Conservation (phyloP, 1,284 basidiomycete genomes). For the Kalmanozyma brasiliensis region DNA sequence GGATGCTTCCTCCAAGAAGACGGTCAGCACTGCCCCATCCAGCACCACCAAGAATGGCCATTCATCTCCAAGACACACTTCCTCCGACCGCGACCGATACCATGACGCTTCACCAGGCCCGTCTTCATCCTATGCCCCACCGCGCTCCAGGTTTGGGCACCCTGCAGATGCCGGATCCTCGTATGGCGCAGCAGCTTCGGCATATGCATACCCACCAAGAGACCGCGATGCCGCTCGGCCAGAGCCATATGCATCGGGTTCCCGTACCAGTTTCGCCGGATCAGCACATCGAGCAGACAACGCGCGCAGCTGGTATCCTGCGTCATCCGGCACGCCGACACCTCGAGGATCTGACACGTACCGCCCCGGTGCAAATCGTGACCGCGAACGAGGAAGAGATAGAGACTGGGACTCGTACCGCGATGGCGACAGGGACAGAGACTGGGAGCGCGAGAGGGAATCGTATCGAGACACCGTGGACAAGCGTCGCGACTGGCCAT, state of each 20-base stretch:
- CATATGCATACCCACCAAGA: conserved; percentile 27
- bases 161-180: conserved; percentile 18
- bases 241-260: conserved; percentile 23
- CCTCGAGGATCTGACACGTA: conserved; percentile 40
- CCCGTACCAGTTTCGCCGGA: conserved; percentile 21
- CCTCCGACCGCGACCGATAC: conserved; percentile 37
- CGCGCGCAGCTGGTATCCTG: conserved; percentile 26
- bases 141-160: conserved; percentile 27
- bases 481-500: conserved; percentile 28
- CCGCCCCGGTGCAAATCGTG: conserved; percentile 34
- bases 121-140: conserved; percentile 29
- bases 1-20: conserved; percentile 19
- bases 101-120: conserved; percentile 37
- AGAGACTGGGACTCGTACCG: conserved; percentile 42
- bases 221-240: conserved; percentile 27
- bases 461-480: conserved; percentile 28
- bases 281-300: conserved; percentile 20
- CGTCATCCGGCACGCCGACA: conserved; percentile 16
- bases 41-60: conserved; percentile 19
- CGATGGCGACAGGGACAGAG: conserved; percentile 44
- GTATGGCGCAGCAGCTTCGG: conserved; percentile 21
- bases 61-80: conserved; percentile 24
- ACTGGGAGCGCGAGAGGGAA: conserved; percentile 44
- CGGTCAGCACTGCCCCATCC: conserved; percentile 11
- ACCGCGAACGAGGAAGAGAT: conserved; percentile 40